Base-by-base conservation (phyloP, 2,329 filamentous ascomycete genomes). In the Juglanconis sp. region DNA sequence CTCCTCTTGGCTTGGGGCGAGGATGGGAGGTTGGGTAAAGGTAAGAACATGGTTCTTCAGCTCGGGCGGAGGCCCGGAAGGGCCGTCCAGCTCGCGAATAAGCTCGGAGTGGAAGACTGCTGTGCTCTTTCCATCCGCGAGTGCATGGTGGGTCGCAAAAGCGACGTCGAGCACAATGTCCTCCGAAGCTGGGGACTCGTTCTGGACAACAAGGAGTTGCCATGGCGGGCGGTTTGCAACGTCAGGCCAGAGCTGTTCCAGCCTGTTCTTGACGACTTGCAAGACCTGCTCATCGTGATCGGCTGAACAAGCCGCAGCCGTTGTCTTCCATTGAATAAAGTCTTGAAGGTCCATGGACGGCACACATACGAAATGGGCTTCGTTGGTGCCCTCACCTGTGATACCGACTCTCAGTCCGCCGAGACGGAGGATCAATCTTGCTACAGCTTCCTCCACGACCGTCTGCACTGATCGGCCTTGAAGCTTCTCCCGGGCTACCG, bases 121-220 rank as follows among this genome's bases (percentile, higher is more conserved):
- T 0, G 77, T 79, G 63, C 78, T 77, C 11, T 76, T 71, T 1
- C 84, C 84, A 63, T 86, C 84, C 31, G 76, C 74, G 17, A 86
- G 71, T 0, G 76, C 73, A 64, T 86, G 83, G 62, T 86, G 83
- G 38, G 73, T 81, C 5, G 75, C 72, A 63, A 85, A 82, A 5
- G 77, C 63, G 11, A 82, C 61, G 53, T 83, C 76, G 34, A 70
- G 47, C 38, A 77, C 65, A 5, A 70, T 34, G 2, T 64, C 48
- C 4, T 62, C 57, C 1, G 66, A 49, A 4, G 60, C 35, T 13
- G 53, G 15, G 8, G 53, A 52, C 5, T 68, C 60, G n/a, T 60
- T 44, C 36, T 63, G 62, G 30, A 77, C 67, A 48, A 81, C 71
- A 2, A 74, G 69, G 11, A 82, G 58, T 46, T 74, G 78, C 83